These are phyloP conservation scores for Aspergillus oerlinghausenensis DNA, from an alignment of 2,329 filamentous ascomycete genomes.

Conservation along the genomic window DNA sequence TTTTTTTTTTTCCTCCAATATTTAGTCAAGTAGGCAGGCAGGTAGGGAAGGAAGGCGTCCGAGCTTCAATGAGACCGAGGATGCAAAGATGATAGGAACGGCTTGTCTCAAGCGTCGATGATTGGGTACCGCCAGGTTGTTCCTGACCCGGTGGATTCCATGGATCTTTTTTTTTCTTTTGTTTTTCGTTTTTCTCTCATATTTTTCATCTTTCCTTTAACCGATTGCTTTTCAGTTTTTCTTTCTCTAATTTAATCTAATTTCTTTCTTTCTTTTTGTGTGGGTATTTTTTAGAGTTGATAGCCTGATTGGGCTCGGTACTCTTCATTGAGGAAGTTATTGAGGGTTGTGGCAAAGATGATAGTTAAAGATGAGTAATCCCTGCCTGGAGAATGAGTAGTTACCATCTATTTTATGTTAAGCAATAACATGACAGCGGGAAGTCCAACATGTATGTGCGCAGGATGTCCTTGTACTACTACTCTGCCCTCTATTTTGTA, in stretches of 20 bases:
- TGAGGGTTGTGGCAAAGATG: neutral
- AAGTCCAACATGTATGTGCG: neutral
- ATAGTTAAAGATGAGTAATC: neutral
- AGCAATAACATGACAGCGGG: neutral
- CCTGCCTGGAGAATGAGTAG: neutral
- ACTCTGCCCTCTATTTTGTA: neutral
- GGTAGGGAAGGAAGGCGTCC: neutral
- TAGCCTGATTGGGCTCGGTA: neutral
- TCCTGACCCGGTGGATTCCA: constrained; percentile 2
- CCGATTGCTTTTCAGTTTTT: neutral
- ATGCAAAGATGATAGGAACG: constrained; percentile 1
- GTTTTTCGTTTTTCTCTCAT: neutral
- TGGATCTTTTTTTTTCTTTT: neutral
- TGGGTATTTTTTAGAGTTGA: too few species aligned
- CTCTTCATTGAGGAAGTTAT: neutral
- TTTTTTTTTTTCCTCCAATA: neutral
- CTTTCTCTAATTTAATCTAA: neutral
- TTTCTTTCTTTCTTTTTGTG: neutral
- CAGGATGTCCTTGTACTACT: neutral
- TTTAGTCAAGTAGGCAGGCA: neutral
- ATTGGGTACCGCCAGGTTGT: constrained; percentile 5
- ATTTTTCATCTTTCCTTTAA: neutral
- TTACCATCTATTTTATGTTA: neutral
- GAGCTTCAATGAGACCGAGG: neutral
- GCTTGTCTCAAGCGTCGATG: neutral